Conservation (phyloP, 2,329 filamentous ascomycete species). For the Amylocarpus encephaloides region DNA sequence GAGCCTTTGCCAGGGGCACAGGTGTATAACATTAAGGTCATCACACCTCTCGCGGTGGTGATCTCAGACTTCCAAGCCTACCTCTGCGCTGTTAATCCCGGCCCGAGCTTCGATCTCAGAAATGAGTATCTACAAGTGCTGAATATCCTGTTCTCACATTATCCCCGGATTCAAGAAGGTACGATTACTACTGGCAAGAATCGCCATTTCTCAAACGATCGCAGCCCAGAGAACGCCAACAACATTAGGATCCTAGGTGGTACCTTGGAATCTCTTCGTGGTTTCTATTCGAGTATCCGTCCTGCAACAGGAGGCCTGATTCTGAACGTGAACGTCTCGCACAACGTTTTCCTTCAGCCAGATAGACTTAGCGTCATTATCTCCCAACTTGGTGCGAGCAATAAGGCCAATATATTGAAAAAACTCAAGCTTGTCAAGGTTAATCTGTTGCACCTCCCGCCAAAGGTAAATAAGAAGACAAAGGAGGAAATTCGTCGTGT, state of each 20-base stretch:
- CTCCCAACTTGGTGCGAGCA: slow-evolving; percentile 25
- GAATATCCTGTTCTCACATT: slow-evolving; percentile 50
- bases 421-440: slow-evolving; percentile 37
- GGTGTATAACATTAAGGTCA: slow-evolving; percentile 19
- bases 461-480: slow-evolving; percentile 31
- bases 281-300: slow-evolving; percentile 57
- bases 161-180: slow-evolving; percentile 32
- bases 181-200: slow-evolving; percentile 46
- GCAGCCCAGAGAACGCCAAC: slow-evolving; percentile 17
- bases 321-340: slow-evolving; percentile 57
- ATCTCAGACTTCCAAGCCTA: slow-evolving; percentile 18
- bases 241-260: slow-evolving; percentile 37
- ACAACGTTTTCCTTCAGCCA: slow-evolving; percentile 50
- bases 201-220: slow-evolving; percentile 42
- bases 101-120: slow-evolving; percentile 31
- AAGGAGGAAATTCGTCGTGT: slow-evolving; percentile 32
- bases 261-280: slow-evolving; percentile 51
- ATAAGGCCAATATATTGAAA: slow-evolving; percentile 16
- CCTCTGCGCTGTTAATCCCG: slow-evolving; percentile 13
- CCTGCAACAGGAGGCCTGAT: slow-evolving; percentile 51
- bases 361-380: slow-evolving; percentile 37
- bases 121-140: slow-evolving; percentile 48
- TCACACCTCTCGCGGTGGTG: slow-evolving; percentile 18
- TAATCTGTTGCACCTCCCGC: slow-evolving; percentile 33
- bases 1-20: slow-evolving; percentile 16